These are phyloP conservation scores for Globisporangium uncinulatum DNA, from an alignment of 352 stramenopile genomes.

Conservation along the genomic window DNA sequence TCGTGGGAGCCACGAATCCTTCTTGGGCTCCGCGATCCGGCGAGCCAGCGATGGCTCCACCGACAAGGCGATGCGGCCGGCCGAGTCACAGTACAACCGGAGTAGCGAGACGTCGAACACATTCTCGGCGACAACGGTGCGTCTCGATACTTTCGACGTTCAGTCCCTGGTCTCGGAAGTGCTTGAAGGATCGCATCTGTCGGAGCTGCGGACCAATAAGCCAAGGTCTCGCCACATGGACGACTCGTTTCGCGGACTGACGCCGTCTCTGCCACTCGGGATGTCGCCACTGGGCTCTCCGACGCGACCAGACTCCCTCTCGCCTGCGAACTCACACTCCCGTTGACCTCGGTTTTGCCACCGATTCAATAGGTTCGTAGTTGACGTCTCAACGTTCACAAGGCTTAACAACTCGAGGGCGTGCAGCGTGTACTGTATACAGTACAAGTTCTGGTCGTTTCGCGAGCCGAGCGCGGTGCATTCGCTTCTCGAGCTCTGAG, in stretches of 20 bases:
- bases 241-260: constrained; percentile 9
- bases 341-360: neutral
- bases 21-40: constrained; percentile 5
- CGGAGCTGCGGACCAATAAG: neutral
- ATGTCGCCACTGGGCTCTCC: neutral
- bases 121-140: neutral
- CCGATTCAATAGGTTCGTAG: neutral
- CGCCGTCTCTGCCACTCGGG: neutral
- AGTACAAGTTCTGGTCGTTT: too few relatives aligned
- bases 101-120: neutral
- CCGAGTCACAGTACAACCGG: neutral
- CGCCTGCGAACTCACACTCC: neutral
- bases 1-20: neutral
- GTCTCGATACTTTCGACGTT: neutral
- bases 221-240: neutral
- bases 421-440: too few relatives aligned
- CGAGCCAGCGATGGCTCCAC: constrained; percentile 1
- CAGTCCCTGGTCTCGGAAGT: neutral
- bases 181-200: neutral
- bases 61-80: neutral
- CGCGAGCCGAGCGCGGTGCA: too few relatives aligned
- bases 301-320: neutral
- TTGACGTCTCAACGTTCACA: too few relatives aligned
- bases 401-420: too few relatives aligned
- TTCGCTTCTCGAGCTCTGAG: too few relatives aligned